phyloP scores from a whole-genome alignment of 2,329 filamentous ascomycete genomes.

The Trichoderma cornu-damae region DNA sequence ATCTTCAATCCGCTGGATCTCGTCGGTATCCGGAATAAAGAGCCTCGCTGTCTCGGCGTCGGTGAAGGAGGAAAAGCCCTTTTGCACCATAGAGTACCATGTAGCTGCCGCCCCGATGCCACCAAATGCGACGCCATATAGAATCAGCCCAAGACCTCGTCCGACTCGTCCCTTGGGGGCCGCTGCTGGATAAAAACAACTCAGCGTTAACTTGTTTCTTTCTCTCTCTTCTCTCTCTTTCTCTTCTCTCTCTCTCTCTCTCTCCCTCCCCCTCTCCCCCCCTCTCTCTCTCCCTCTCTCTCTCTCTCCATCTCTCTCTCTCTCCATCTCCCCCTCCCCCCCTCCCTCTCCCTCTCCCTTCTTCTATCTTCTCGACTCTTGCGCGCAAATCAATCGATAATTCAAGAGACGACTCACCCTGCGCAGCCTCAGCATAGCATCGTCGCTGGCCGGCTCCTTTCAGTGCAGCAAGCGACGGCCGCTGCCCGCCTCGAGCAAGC shows the following conservation, averaged over 20 bases:
- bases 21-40: slow-evolving; percentile 55
- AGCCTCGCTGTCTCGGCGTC: slow-evolving; percentile 69
- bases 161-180: slow-evolving; percentile 23
- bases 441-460: slow-evolving; percentile 21
- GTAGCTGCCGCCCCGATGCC: slow-evolving; percentile 32
- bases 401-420: slow-evolving; percentile 22
- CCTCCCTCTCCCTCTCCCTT: no score
- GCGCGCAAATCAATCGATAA: neutral
- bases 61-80: slow-evolving; percentile 37
- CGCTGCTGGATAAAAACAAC: neutral
- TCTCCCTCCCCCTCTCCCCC: no score
- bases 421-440: slow-evolving; percentile 25
- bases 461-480: slow-evolving; percentile 15
- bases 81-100: slow-evolving; percentile 34
- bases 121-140: slow-evolving; percentile 31
- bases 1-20: slow-evolving; percentile 58
- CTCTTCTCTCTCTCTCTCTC: no score
- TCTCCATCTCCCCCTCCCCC: no score
- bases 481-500: slow-evolving; percentile 20
- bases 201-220: neutral
- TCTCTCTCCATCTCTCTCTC: no score
- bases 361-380: neutral
- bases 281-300: no score
- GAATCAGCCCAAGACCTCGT: slow-evolving; percentile 25
- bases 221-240: neutral